Evolutionary conservation across 805 yeast species (phyloP).

Genomic region (Scheffersomyces stipitis): DNA sequence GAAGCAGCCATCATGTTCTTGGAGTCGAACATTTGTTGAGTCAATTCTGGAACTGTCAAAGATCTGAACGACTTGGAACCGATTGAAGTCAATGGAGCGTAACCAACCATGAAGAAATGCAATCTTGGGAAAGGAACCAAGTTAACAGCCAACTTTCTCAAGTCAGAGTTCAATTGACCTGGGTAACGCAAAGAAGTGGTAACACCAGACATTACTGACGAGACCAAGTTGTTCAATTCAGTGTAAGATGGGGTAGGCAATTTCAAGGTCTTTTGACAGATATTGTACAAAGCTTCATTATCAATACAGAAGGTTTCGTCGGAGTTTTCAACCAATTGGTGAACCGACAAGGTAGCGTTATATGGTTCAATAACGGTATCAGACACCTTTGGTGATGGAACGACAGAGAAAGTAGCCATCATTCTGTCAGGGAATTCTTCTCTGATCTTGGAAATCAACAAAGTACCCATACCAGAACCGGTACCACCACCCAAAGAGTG

Average conservation of each 20-base stretch:
- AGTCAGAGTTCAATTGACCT: slow-evolving; percentile 90
- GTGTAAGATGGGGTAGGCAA: slow-evolving; percentile 74
- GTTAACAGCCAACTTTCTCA: slow-evolving; percentile 91
- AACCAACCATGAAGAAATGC: slow-evolving; percentile 94
- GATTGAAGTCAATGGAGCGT: slow-evolving; percentile 84
- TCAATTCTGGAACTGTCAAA: slow-evolving; percentile 83
- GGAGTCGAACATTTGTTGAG: slow-evolving; percentile 91
- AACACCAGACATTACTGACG: slow-evolving; percentile 93
- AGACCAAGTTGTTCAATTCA: slow-evolving; percentile 79
- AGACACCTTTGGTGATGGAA: slow-evolving; percentile 87
- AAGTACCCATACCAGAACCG: slow-evolving; percentile 95
- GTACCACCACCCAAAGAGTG: slow-evolving; percentile 75
- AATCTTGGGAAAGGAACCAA: slow-evolving; percentile 93
- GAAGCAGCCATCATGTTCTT: slow-evolving; percentile 96
- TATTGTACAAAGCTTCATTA: slow-evolving; percentile 89
- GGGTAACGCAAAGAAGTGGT: slow-evolving; percentile 93
- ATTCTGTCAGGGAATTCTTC: slow-evolving; percentile 94
- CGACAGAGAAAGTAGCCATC: slow-evolving; percentile 93
- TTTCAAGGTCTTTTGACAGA: slow-evolving; percentile 83
- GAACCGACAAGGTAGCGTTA: slow-evolving; percentile 87
- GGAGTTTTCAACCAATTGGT: slow-evolving; percentile 86
- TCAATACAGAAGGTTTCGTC: slow-evolving; percentile 95
- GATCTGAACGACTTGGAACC: slow-evolving; percentile 82
- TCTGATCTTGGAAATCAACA: slow-evolving; percentile 78
- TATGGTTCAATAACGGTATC: slow-evolving; percentile 96